Conservation (phyloP, 306 rosid species). For the Malus sylvestris region DNA sequence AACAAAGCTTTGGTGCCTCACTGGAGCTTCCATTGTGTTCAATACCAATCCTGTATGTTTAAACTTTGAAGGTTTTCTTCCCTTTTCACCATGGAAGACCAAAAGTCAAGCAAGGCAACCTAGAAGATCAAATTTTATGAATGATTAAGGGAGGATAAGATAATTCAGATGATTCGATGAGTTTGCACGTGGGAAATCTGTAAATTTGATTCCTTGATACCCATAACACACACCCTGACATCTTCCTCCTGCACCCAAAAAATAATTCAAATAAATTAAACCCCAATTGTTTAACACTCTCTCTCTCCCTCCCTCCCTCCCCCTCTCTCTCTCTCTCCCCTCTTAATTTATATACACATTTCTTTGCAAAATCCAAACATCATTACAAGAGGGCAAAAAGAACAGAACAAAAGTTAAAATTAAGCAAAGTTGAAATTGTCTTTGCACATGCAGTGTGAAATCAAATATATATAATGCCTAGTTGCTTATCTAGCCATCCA, state of each 20-base stretch:
- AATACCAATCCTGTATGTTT: background rate
- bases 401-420: background rate
- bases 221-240: conserved; percentile 4
- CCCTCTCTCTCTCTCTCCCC: background rate
- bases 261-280: conserved; percentile 15
- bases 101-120: conserved; percentile 8
- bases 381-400: background rate
- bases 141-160: conserved; percentile 9
- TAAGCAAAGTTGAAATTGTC: background rate
- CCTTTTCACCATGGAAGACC: conserved; percentile 12
- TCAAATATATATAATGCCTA: background rate
- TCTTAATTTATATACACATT: background rate
- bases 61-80: background rate
- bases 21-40: conserved; percentile 9
- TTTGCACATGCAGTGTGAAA: background rate
- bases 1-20: conserved; percentile 16
- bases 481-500: background rate
- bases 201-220: conserved; percentile 7
- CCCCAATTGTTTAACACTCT: background rate
- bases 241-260: conserved; percentile 12
- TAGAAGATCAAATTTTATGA: conserved; percentile 12
- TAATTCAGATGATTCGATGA: conserved; percentile 15
- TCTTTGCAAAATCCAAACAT: background rate
- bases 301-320: background rate
- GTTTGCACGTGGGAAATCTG: conserved; percentile 9